These are phyloP conservation scores for Alternaria triticina DNA, from an alignment of 2,329 filamentous ascomycete genomes.

Conservation along the genomic window DNA sequence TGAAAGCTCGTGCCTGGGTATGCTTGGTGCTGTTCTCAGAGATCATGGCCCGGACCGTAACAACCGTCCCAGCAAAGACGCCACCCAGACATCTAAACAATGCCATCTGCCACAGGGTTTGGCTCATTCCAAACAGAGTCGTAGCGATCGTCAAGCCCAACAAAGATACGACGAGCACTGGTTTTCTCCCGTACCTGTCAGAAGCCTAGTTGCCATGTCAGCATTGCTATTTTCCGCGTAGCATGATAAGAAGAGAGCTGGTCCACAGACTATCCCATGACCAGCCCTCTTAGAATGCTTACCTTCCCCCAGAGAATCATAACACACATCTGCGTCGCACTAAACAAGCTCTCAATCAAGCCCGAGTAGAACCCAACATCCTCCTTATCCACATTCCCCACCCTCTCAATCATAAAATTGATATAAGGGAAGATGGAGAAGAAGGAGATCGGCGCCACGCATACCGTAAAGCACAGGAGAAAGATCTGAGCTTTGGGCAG, in stretches of 20 bases:
- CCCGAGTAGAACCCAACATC: constrained; percentile 83
- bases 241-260: no score
- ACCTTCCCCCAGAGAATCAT: constrained; percentile 72
- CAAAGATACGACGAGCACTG: constrained; percentile 71
- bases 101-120: constrained; percentile 75
- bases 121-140: constrained; percentile 71
- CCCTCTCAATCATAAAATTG: constrained; percentile 75
- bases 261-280: no score
- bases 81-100: constrained; percentile 74
- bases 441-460: constrained; percentile 80
- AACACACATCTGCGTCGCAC: constrained; percentile 75
- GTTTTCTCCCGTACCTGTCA: constrained; percentile 74
- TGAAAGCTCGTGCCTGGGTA: constrained; percentile 76
- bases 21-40: constrained; percentile 72
- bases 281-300: not conserved
- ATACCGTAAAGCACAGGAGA: constrained; percentile 73
- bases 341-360: constrained; percentile 74
- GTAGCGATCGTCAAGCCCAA: constrained; percentile 67
- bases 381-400: constrained; percentile 65
- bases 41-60: constrained; percentile 80
- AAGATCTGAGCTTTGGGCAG: constrained; percentile 64
- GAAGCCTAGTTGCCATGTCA: constrained; percentile 51
- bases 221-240: not conserved
- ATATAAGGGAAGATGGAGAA: constrained; percentile 84
- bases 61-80: constrained; percentile 74